phyloP scores from a whole-genome alignment of 2,329 filamentous ascomycete species.

The Dactylellina haptotyla region DNA sequence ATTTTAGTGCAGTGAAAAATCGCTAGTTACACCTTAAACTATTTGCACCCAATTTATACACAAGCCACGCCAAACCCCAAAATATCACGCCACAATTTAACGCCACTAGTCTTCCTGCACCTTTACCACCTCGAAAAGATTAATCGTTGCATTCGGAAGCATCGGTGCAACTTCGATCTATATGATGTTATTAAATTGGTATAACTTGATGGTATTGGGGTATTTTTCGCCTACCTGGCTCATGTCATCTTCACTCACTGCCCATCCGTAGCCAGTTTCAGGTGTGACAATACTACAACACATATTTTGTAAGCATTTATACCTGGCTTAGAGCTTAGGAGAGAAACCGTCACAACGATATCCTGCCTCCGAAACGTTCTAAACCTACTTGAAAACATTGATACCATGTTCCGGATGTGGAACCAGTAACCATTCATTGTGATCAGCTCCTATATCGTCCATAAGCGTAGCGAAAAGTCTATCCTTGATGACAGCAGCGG shows the following conservation, averaged over 20 bases:
- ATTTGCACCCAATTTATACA: too few species aligned
- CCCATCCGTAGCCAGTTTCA: constrained; percentile 8
- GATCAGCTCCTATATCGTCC: not conserved
- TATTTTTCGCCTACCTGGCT: not conserved
- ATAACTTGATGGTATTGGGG: not conserved
- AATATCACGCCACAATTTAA: too few species aligned
- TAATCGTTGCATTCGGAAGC: not conserved
- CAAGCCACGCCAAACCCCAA: too few species aligned
- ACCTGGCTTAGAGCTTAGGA: too few species aligned
- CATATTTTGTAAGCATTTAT: constrained; percentile 8
- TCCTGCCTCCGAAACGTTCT: too few species aligned
- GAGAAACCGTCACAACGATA: too few species aligned
- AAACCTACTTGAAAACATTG: constrained; percentile 15
- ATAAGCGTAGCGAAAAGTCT: not conserved
- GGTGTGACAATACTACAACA: constrained; percentile 6
- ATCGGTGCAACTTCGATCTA: constrained; percentile 10
- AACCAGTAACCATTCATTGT: constrained; percentile 1
- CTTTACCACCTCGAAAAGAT: constrained; percentile 9
- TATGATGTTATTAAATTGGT: not conserved
- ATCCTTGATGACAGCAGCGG: not conserved
- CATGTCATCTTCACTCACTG: not conserved
- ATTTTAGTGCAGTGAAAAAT: too few species aligned
- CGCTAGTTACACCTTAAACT: too few species aligned
- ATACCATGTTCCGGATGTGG: constrained; percentile 13
- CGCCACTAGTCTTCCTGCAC: too few species aligned